phyloP scores from a whole-genome alignment of 331 rosid species.

The Acacia pycnantha region DNA sequence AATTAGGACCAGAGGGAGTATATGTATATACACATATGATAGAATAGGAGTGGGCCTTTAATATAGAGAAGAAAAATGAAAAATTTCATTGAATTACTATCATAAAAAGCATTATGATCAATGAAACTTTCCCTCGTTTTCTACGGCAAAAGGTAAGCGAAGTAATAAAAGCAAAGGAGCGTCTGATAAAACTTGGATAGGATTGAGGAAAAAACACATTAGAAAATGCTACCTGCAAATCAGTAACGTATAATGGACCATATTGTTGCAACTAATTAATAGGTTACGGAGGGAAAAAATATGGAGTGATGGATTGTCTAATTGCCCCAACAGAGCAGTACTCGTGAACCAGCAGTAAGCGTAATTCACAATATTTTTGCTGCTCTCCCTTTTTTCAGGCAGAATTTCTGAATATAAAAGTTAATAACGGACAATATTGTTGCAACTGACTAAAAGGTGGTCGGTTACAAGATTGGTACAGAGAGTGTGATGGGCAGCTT shows the following conservation, averaged over 20 bases:
- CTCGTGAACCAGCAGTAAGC: constrained; percentile 30
- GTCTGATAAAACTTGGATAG: neutral
- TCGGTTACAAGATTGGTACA: neutral
- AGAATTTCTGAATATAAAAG: neutral
- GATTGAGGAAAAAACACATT: neutral
- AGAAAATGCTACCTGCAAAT: neutral
- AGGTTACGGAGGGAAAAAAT: neutral
- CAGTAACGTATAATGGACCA: too few relatives aligned
- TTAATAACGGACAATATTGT: neutral
- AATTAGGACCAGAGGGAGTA: too few relatives aligned
- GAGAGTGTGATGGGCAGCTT: neutral
- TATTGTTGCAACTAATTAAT: neutral
- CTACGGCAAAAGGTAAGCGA: neutral
- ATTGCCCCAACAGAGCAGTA: neutral
- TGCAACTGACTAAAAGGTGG: neutral
- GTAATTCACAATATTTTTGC: neutral
- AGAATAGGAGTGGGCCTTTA: neutral
- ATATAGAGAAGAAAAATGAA: too few relatives aligned
- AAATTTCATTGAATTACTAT: too few relatives aligned
- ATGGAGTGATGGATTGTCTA: neutral
- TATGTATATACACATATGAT: neutral
- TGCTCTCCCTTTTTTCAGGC: neutral
- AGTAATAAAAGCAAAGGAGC: neutral
- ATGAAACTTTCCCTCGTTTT: neutral
- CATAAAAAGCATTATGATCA: too few relatives aligned